Evolutionary conservation across 1,139 yeast genomes (phyloP).

Genomic region (Magnusiomyces suaveolens): DNA sequence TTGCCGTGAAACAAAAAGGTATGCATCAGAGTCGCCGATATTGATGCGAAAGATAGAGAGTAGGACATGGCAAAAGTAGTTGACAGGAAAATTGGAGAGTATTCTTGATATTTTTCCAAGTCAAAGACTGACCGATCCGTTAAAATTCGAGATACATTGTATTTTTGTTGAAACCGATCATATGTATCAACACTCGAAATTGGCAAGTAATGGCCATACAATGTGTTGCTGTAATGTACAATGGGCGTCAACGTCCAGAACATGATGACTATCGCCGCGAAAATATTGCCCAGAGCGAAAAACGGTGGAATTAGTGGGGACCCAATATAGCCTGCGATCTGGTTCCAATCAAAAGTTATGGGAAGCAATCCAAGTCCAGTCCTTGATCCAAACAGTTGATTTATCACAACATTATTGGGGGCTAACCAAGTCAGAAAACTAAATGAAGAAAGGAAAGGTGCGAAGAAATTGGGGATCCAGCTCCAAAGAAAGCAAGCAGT

Average conservation of each 20-base stretch:
- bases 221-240: constrained; percentile 43
- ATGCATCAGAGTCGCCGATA: constrained; percentile 49
- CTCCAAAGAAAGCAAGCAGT: constrained; percentile 40
- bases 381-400: constrained; percentile 51
- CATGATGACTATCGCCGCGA: constrained; percentile 38
- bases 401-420: constrained; percentile 45
- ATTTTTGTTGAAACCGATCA: constrained; percentile 39
- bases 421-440: constrained; percentile 48
- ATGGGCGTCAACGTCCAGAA: constrained; percentile 40
- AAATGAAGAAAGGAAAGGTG: constrained; percentile 43
- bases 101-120: constrained; percentile 39
- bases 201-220: constrained; percentile 46
- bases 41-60: constrained; percentile 56
- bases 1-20: constrained; percentile 47
- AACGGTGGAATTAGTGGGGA: constrained; percentile 65
- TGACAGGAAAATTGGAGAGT: constrained; percentile 55
- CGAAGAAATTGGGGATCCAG: constrained; percentile 50
- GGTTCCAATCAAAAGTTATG: constrained; percentile 49
- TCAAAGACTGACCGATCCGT: constrained; percentile 38
- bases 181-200: constrained; percentile 37
- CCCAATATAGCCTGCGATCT: constrained; percentile 46
- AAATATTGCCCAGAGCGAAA: constrained; percentile 44
- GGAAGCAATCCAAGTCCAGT: constrained; percentile 60
- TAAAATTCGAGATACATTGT: constrained; percentile 40
- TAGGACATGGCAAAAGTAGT: constrained; percentile 55